Percentiles rank a stretch among this genome's conserved stretches.
Evolutionary conservation across 768 basidiomycete genomes (phyloP).

Genomic region (Tulasnella sp.): DNA sequence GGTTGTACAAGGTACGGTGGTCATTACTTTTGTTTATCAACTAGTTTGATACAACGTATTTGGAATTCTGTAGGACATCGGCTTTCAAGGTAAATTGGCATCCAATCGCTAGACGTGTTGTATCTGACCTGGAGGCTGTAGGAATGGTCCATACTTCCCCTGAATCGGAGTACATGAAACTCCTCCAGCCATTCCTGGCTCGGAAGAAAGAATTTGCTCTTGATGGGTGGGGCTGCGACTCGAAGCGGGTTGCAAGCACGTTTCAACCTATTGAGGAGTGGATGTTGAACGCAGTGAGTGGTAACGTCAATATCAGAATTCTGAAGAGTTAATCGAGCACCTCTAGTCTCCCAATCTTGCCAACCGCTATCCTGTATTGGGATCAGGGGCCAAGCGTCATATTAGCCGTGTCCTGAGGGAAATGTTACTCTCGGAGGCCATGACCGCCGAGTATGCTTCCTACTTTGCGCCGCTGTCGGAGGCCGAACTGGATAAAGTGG

Average conservation of each 20-base stretch:
- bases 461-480: constrained; percentile 43
- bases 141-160: constrained; percentile 78
- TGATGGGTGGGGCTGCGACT: constrained; percentile 80
- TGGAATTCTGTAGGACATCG: constrained; percentile 55
- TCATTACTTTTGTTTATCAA: constrained; percentile 26
- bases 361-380: constrained; percentile 46
- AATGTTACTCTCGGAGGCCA: constrained; percentile 70
- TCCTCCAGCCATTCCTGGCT: constrained; percentile 67
- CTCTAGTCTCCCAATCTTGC: constrained; percentile 45
- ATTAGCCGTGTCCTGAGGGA: constrained; percentile 59
- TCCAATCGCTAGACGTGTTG: not conserved
- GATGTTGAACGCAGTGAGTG: constrained; percentile 40
- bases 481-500: constrained; percentile 69
- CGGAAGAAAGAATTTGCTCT: constrained; percentile 78
- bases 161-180: constrained; percentile 70
- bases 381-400: constrained; percentile 35
- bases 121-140: constrained; percentile 54
- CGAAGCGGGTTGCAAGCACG: constrained; percentile 55
- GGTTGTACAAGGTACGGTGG: constrained; percentile 67
- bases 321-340: not conserved
- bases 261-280: constrained; percentile 69
- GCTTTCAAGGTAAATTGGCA: constrained; percentile 44
- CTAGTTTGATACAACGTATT: too few relatives aligned
- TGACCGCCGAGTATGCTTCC: constrained; percentile 71
- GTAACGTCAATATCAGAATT: not conserved